Conservation (phyloP, 768 basidiomycete genomes). For the Mycena crocata region DNA sequence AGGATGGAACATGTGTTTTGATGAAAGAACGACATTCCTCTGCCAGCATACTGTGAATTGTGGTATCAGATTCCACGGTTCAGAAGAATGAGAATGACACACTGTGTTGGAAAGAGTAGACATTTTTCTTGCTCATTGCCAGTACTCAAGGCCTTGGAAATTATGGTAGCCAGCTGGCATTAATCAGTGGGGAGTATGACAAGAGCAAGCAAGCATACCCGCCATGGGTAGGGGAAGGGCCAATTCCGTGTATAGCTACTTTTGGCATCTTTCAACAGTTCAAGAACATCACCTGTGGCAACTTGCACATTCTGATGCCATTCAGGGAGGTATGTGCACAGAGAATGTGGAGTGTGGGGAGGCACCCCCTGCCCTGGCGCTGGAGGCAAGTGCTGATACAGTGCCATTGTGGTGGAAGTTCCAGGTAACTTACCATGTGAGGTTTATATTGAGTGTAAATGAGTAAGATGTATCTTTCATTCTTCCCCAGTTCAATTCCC, state of each 20-base stretch:
- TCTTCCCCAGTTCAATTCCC: too few relatives aligned
- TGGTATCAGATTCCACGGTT: too few relatives aligned
- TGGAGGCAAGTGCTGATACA: too few relatives aligned
- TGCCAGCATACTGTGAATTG: constrained; percentile 17
- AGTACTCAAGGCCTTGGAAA: constrained; percentile 4
- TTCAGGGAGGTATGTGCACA: constrained; percentile 14
- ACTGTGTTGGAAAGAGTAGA: constrained; percentile 24
- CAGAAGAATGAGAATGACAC: too few relatives aligned
- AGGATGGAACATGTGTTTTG: constrained; percentile 6
- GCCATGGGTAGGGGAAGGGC: constrained; percentile 2
- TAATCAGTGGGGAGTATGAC: not conserved
- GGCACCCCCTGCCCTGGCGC: too few relatives aligned
- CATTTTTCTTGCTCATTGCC: constrained; percentile 13
- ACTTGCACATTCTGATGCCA: constrained; percentile 20
- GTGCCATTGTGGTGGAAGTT: too few relatives aligned
- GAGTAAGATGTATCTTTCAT: too few relatives aligned
- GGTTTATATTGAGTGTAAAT: too few relatives aligned
- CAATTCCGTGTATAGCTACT: constrained; percentile 28
- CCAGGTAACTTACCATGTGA: too few relatives aligned
- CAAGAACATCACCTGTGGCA: not conserved
- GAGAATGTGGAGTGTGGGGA: constrained; percentile 21
- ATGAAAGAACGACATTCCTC: constrained; percentile 25
- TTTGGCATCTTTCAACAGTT: constrained; percentile 8
- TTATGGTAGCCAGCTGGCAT: constrained; percentile 5
- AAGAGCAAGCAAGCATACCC: not conserved